Base-by-base conservation (phyloP, 345 rosid genomes). In the Cochlearia excelsa region DNA sequence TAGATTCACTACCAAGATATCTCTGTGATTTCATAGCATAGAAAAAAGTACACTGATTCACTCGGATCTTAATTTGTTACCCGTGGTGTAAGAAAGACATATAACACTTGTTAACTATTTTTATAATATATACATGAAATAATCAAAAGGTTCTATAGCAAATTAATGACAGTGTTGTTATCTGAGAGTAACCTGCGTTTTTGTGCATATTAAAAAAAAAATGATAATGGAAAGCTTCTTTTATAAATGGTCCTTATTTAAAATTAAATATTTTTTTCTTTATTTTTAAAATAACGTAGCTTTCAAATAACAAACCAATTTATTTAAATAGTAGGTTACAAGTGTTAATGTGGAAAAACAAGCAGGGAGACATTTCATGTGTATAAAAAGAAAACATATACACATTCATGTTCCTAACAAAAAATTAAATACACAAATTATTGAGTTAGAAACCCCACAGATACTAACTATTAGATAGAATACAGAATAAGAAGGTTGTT, bases 401-500 rank as follows among this genome's bases (percentile, higher is more conserved):
- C 74, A 57, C 63, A 70, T 34, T 70, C 58, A 55, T 70, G 74
- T 70, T 69, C 43, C 38, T 55, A 26, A 35, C 51, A 42, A 51
- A 3, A 31, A 43, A 31, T 54, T 40, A 47, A 4, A 55, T 44
- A 42, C 52, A 48, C 23, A 51, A 31, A 54, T 62, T 56, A 62
- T 48, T 61, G 68, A 62, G 1, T 16, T 16, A 16, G 23, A 16
- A 16, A 16, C 23, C 46, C 41, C 48, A 44, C 35, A 59, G 59
- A 59, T 47, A 56, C 64, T 45, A 67, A 16, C 23, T 16, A 16
- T 16, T 16, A 16, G 23, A 16, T 16, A 16, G 23, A 16, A 16
- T 16, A 16, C 23, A 16, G 23, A 16, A 16, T 16, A 16, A 16
- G 23, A 16, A 16, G 23, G 23, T 16, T 16, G 23, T 16, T 16